Conservation (phyloP, 192 early-diverging fungal genomes). For the Mortierella alpina region DNA sequence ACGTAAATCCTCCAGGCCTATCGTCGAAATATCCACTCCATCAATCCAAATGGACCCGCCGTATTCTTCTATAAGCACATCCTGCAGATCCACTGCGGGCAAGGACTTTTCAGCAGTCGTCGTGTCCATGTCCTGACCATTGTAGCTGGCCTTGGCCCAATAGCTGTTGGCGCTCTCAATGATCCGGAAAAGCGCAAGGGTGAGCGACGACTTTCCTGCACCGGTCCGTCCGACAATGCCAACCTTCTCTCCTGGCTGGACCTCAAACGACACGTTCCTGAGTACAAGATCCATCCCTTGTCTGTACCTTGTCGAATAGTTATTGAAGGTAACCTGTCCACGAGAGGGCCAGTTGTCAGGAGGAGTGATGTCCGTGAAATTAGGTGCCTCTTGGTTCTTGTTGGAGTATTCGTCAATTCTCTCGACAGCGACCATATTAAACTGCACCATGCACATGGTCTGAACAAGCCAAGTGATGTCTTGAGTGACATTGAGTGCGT, state of each 20-base stretch:
- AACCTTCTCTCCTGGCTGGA: constrained; percentile 25
- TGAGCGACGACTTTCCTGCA: constrained; percentile 50
- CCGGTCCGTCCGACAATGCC: constrained; percentile 56
- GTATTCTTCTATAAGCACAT: constrained; percentile 20
- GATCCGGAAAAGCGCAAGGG: constrained; percentile 53
- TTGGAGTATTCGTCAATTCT: constrained; percentile 82
- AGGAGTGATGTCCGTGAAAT: constrained; percentile 9
- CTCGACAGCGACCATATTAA: constrained; percentile 85
- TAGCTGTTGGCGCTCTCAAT: constrained; percentile 46
- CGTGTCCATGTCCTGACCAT: neutral
- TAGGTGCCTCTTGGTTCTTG: constrained; percentile 78
- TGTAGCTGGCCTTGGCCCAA: constrained; percentile 18
- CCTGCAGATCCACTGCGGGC: neutral
- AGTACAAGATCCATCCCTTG: constrained; percentile 50
- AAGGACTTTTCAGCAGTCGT: neutral
- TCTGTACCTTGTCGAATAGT: constrained; percentile 34
- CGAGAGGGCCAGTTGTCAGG: constrained; percentile 60
- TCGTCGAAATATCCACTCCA: constrained; percentile 70
- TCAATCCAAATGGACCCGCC: constrained; percentile 78
- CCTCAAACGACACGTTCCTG: constrained; percentile 58
- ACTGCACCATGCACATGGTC: constrained; percentile 77
- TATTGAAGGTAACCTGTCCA: constrained; percentile 31
- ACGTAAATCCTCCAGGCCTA: constrained; percentile 69
- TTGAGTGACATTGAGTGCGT: constrained; percentile 81
- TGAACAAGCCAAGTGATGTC: constrained; percentile 80